phyloP scores from a whole-genome alignment of 768 basidiomycete species.

The Amyloporia xantha region DNA sequence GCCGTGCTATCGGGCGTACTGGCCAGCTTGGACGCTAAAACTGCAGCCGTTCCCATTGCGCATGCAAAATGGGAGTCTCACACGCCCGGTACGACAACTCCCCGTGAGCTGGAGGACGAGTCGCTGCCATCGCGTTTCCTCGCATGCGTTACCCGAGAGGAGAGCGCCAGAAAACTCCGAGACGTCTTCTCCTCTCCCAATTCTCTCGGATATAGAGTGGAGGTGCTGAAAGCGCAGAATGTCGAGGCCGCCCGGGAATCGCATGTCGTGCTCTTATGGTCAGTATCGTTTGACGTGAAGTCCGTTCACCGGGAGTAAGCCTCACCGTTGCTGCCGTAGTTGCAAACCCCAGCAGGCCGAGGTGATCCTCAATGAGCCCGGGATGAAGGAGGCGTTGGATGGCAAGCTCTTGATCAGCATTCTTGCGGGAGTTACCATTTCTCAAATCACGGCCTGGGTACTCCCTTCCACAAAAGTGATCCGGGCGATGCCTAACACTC shows the following conservation, averaged over 20 bases:
- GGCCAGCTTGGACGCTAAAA: conserved; percentile 61
- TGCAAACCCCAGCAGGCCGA: conserved; percentile 92
- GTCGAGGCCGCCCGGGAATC: conserved; percentile 62
- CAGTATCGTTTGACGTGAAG: conserved; percentile 16
- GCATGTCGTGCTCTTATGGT: conserved; percentile 90
- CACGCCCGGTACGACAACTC: conserved; percentile 70
- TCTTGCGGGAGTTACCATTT: conserved; percentile 91
- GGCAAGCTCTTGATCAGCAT: conserved; percentile 95
- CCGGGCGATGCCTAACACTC: conserved; percentile 98
- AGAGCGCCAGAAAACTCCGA: conserved; percentile 63
- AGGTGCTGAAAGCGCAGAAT: conserved; percentile 67
- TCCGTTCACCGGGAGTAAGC: background rate
- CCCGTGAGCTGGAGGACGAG: conserved; percentile 50
- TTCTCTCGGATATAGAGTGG: conserved; percentile 55
- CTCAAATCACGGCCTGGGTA: conserved; percentile 73
- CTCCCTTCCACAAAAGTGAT: conserved; percentile 75
- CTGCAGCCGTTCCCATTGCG: conserved; percentile 19
- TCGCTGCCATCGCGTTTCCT: conserved; percentile 74
- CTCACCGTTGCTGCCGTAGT: conserved; percentile 33
- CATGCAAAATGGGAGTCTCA: conserved; percentile 58
- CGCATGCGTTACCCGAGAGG: conserved; percentile 79
- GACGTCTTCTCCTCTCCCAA: conserved; percentile 54
- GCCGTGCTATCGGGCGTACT: conserved; percentile 92
- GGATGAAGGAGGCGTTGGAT: conserved; percentile 76
- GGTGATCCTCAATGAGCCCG: conserved; percentile 61